These are phyloP conservation scores for Metarhizium anisopliae DNA, from an alignment of 2,329 filamentous ascomycete species.

Conservation along the genomic window DNA sequence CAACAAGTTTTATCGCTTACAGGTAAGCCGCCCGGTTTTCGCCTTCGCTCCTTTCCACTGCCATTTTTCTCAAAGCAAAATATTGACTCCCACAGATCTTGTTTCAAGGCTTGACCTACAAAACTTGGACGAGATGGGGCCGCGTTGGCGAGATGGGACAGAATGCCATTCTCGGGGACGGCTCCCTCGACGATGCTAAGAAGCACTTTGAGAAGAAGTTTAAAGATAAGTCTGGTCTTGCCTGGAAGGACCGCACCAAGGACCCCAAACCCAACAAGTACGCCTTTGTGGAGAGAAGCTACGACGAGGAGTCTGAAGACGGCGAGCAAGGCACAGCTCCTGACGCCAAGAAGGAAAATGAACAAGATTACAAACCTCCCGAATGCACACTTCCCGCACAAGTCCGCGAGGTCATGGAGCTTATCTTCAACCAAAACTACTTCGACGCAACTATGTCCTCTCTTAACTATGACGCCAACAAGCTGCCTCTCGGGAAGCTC, in stretches of 20 bases:
- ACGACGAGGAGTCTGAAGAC: slow-evolving; percentile 58
- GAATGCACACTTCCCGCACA: slow-evolving; percentile 50
- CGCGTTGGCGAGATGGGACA: slow-evolving; percentile 58
- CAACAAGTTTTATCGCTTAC: slow-evolving; percentile 76
- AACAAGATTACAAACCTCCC: slow-evolving; percentile 25
- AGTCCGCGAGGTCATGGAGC: slow-evolving; percentile 60
- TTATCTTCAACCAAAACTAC: slow-evolving; percentile 75
- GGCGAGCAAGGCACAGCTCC: slow-evolving; percentile 15
- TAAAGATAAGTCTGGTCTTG: slow-evolving; percentile 49
- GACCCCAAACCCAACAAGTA: slow-evolving; percentile 61
- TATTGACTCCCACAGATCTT: slow-evolving; percentile 28
- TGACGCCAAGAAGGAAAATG: slow-evolving; percentile 26
- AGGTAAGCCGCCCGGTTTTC: slow-evolving; percentile 35
- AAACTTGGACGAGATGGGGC: slow-evolving; percentile 73
- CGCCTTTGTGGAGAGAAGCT: slow-evolving; percentile 71
- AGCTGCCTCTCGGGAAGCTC: slow-evolving; percentile 76
- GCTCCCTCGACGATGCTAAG: slow-evolving; percentile 33
- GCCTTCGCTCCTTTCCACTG: no score
- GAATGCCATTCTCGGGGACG: slow-evolving; percentile 32
- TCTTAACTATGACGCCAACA: slow-evolving; percentile 64
- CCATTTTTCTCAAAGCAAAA: not conserved
- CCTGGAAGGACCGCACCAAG: slow-evolving; percentile 43
- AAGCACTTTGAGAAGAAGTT: slow-evolving; percentile 52
- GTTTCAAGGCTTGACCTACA: slow-evolving; percentile 29
- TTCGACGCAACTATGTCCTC: slow-evolving; percentile 58